Percentiles rank a stretch among this genome's conserved stretches.
These are phyloP conservation scores for Penicillium frequentans DNA, from an alignment of 2,329 filamentous ascomycete genomes.

Conservation along the genomic window DNA sequence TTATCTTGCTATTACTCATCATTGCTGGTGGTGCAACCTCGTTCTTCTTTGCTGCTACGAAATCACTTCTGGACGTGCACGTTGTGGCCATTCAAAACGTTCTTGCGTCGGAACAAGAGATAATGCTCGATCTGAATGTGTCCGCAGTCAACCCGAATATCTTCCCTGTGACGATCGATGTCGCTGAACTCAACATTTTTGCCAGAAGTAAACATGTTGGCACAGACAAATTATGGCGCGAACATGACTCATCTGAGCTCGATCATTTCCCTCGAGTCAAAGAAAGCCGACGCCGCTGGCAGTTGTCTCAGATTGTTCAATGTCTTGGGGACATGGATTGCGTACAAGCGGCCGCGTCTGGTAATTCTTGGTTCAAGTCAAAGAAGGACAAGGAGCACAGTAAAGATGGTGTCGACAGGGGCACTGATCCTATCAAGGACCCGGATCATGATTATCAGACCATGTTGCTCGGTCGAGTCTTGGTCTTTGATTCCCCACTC, in stretches of 20 bases:
- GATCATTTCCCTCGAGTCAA: conserved; percentile 32
- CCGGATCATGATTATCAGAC: conserved; percentile 67
- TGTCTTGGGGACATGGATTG: conserved; percentile 24
- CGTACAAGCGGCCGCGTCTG: conserved; percentile 13
- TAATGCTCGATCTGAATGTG: conserved; percentile 91
- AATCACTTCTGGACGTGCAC: conserved; percentile 76
- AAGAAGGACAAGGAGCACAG: conserved; percentile 10
- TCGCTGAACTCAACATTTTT: conserved; percentile 89
- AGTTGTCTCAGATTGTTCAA: conserved; percentile 29
- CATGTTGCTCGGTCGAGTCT: conserved; percentile 87
- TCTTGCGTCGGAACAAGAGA: conserved; percentile 86
- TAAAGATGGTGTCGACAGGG: conserved; percentile 50
- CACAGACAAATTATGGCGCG: conserved; percentile 48
- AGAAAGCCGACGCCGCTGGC: conserved; percentile 34
- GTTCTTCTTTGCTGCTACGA: conserved; percentile 88
- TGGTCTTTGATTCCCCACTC: conserved; percentile 81
- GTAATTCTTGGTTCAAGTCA: not conserved
- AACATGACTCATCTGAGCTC: conserved; percentile 26
- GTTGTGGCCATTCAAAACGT: conserved; percentile 84
- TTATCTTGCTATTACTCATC: conserved; percentile 77
- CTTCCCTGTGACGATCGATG: conserved; percentile 79
- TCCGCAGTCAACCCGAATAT: conserved; percentile 90
- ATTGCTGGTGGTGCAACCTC: conserved; percentile 82
- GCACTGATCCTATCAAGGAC: conserved; percentile 60
- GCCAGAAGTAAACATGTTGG: conserved; percentile 89